Conservation (phyloP, 208 protist species). For the Trypanosomatidae sp. region DNA sequence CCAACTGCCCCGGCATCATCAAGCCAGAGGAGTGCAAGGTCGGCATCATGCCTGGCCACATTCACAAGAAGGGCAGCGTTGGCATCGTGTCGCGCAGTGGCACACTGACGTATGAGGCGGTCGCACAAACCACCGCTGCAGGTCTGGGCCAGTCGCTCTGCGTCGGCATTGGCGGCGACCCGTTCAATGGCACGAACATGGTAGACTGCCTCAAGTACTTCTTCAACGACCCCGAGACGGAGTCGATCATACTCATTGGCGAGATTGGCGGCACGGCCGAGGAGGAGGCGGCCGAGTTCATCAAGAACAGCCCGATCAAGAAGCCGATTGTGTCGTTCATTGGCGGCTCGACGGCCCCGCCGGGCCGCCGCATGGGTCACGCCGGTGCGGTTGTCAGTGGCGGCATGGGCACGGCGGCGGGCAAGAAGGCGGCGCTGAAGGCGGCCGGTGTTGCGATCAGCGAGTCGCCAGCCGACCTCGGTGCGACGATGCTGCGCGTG, state of each 20-base stretch:
- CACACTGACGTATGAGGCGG: constrained; percentile 99
- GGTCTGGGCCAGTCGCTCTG: constrained; percentile 95
- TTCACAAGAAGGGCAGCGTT: constrained; percentile 97
- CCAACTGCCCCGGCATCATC: constrained; percentile 98
- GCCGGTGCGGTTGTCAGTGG: constrained; percentile 97
- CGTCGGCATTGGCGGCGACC: constrained; percentile 98
- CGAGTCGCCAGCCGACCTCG: constrained; percentile 92
- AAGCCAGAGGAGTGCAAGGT: constrained; percentile 98
- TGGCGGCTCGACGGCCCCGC: constrained; percentile 96
- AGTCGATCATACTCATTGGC: constrained; percentile 97
- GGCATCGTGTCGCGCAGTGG: constrained; percentile 98
- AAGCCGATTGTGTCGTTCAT: constrained; percentile 98
- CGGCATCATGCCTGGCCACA: constrained; percentile 99
- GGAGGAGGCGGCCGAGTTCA: constrained; percentile 97
- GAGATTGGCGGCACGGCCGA: constrained; percentile 98
- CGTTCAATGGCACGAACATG: constrained; percentile 99
- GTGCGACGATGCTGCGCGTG: constrained; percentile 78
- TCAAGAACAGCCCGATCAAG: constrained; percentile 89
- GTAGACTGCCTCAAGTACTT: constrained; percentile 96
- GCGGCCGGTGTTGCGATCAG: constrained; percentile 88
- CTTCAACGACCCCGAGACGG: constrained; percentile 94
- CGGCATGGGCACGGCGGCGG: constrained; percentile 90
- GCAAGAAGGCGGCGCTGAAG: constrained; percentile 92
- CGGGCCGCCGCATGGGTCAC: constrained; percentile 94
- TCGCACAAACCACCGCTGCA: constrained; percentile 95